Evolutionary conservation across 2,329 filamentous ascomycete species (phyloP).

Genomic region (Scedosporium aurantiacum): DNA sequence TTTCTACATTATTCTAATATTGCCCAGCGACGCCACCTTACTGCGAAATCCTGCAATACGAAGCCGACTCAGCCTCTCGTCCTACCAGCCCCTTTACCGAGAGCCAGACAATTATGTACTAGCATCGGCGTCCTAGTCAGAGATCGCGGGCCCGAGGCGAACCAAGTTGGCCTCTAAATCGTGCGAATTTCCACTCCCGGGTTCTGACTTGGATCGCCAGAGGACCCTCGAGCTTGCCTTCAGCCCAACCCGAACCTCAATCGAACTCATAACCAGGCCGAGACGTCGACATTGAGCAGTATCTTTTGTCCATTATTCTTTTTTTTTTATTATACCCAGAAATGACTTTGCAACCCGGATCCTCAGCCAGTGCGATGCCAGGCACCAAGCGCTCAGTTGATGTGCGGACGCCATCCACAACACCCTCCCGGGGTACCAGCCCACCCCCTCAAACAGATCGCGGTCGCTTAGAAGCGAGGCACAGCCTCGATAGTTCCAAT

Average conservation of each 20-base stretch:
- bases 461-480: conserved; percentile 29
- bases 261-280: too few species aligned
- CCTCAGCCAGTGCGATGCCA: conserved; percentile 10
- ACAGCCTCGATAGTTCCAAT: conserved; percentile 24
- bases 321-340: neutral
- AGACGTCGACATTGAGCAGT: neutral
- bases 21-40: neutral
- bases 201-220: neutral
- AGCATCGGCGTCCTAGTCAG: neutral
- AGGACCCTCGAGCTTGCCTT: neutral
- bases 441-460: conserved; percentile 34
- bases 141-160: conserved; percentile 1
- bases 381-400: conserved; percentile 11
- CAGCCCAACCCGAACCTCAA: conserved; percentile 1
- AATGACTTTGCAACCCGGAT: conserved; percentile 25
- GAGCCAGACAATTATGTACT: conserved; percentile 1
- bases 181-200: neutral
- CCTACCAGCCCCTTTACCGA: neutral
- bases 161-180: neutral
- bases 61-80: neutral
- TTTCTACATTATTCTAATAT: neutral
- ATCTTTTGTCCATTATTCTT: neutral
- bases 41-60: neutral
- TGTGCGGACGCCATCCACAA: conserved; percentile 18
- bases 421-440: conserved; percentile 27